These are phyloP conservation scores for Bryopsis sp. DNA, from an alignment of 139 green algal genomes.

Conservation along the genomic window DNA sequence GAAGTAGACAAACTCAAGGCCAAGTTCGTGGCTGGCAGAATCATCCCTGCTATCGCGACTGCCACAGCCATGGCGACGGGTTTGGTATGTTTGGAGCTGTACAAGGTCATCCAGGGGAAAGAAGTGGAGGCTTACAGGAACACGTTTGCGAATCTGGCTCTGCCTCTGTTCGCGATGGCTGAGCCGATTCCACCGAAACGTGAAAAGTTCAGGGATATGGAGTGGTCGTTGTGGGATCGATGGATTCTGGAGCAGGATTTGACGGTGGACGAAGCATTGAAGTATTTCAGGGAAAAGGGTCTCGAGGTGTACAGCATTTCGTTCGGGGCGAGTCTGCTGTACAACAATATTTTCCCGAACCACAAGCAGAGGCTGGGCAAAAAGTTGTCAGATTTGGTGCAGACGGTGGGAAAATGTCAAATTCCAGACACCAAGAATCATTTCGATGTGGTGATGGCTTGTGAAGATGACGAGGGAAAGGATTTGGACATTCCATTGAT, in stretches of 20 bases:
- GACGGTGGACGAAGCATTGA: constrained; percentile 85
- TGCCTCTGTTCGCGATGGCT: constrained; percentile 94
- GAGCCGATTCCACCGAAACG: constrained; percentile 85
- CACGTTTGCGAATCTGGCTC: constrained; percentile 96
- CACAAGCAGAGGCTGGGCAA: constrained; percentile 86
- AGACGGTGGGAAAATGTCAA: constrained; percentile 75
- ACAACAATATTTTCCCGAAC: constrained; percentile 98
- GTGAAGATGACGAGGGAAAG: constrained; percentile 77
- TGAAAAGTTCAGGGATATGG: constrained; percentile 60
- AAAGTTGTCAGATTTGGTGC: constrained; percentile 52
- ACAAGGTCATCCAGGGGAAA: constrained; percentile 68
- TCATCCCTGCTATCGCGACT: constrained; percentile 97
- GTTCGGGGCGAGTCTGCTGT: constrained; percentile 82
- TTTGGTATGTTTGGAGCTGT: constrained; percentile 95
- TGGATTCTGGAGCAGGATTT: constrained; percentile 94
- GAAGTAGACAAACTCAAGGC: constrained; percentile 89
- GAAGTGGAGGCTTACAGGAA: constrained; percentile 68
- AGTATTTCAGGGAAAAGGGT: constrained; percentile 73
- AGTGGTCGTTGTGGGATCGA: constrained; percentile 92
- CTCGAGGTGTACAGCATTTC: constrained; percentile 78
- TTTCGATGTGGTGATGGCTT: constrained; percentile 98
- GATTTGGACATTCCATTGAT: constrained; percentile 62
- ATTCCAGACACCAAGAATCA: constrained; percentile 68
- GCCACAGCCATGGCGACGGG: constrained; percentile 89
- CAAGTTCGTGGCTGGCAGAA: constrained; percentile 96